A percentile compares a stretch with the other conserved stretches of the same genome.
phyloP scores from a whole-genome alignment of 2,329 filamentous ascomycete genomes.

The Corniculantispora saksenae region DNA sequence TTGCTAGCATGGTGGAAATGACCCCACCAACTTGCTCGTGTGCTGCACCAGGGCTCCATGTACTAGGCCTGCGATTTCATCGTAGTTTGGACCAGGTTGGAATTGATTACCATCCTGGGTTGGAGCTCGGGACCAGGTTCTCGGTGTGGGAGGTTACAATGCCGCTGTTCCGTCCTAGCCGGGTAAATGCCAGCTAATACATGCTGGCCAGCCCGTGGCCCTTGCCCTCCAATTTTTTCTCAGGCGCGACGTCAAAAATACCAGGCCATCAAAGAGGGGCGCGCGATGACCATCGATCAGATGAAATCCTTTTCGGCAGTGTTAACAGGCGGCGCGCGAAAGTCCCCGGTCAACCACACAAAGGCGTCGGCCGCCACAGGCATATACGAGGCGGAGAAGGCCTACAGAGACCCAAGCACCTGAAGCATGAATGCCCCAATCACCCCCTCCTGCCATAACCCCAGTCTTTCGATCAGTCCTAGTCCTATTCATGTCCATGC shows the following conservation, averaged over 20 bases:
- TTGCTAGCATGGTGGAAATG: not conserved
- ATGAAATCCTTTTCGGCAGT: not conserved
- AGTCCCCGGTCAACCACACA: not conserved
- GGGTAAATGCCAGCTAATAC: not conserved
- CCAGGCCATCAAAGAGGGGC: not conserved
- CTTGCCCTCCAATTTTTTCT: not conserved
- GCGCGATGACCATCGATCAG: slow-evolving; percentile 1
- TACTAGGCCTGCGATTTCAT: not conserved
- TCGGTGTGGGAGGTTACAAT: slow-evolving; percentile 9
- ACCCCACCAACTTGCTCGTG: slow-evolving; percentile 8
- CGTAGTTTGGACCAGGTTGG: slow-evolving; percentile 10
- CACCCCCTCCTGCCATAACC: not conserved
- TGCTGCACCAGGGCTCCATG: not conserved
- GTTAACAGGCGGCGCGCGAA: not conserved
- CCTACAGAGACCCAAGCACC: not conserved
- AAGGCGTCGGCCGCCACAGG: not conserved
- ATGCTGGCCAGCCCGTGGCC: not conserved
- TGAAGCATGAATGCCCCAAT: not conserved
- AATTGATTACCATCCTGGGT: slow-evolving; percentile 5
- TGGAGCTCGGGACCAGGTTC: not conserved
- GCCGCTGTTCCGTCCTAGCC: slow-evolving; percentile 4
- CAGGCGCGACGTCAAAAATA: not conserved
- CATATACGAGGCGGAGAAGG: slow-evolving; percentile 6
- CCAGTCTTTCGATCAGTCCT: not conserved
- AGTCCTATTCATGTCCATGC: not conserved